Evolutionary conservation across 768 basidiomycete genomes (phyloP).

Genomic region (Russula dissimulans): DNA sequence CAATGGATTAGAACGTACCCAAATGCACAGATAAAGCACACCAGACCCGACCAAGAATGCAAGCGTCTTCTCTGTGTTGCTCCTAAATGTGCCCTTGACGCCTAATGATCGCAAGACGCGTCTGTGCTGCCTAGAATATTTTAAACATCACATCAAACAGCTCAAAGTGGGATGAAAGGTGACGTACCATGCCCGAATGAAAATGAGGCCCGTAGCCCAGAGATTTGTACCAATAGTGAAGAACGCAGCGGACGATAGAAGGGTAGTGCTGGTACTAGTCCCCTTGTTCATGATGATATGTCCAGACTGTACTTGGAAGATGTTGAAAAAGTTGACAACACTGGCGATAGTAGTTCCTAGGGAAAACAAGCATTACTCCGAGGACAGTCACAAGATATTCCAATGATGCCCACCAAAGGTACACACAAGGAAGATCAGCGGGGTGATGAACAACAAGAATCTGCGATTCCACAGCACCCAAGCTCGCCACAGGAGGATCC

Average conservation of each 20-base stretch:
- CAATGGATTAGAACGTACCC: not conserved
- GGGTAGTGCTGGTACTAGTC: not conserved
- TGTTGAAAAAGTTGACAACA: not conserved
- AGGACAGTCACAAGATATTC: not conserved
- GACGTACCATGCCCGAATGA: slow-evolving; percentile 5
- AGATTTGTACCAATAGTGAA: not conserved
- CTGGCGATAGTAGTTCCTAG: not conserved
- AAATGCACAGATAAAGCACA: not conserved
- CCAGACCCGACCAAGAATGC: slow-evolving; percentile 5
- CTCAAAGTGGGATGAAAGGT: not conserved
- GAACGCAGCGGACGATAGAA: not conserved
- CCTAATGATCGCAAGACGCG: not conserved
- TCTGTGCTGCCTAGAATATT: not conserved
- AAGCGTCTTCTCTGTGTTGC: not conserved
- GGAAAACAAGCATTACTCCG: not conserved
- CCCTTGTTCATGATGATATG: not conserved
- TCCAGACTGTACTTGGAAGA: too few relatives aligned
- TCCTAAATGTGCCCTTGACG: not conserved
- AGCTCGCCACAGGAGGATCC: slow-evolving; percentile 8
- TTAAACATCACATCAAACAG: not conserved
- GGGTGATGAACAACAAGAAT: not conserved
- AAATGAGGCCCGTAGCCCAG: slow-evolving; percentile 10
- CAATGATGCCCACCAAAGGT: not conserved
- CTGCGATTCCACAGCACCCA: slow-evolving; percentile 8
- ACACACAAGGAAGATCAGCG: not conserved